Conservation (phyloP, 768 basidiomycete species). For the Lentinula lateritia region DNA sequence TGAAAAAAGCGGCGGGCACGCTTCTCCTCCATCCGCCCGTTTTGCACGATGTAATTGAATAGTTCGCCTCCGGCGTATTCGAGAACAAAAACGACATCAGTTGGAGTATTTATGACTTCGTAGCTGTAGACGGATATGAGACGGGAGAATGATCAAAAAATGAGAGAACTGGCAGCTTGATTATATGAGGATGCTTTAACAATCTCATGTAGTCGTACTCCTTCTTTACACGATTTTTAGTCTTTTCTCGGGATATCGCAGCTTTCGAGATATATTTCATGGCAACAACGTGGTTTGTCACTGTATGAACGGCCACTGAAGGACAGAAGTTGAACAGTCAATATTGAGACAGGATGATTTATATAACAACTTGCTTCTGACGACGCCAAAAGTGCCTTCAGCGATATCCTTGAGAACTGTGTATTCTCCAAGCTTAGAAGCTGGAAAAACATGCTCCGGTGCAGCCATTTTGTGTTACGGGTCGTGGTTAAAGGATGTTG, state of each 20-base stretch:
- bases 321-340: neutral
- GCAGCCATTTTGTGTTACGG: neutral
- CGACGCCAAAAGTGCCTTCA: slow-evolving; percentile 97
- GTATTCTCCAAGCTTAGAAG: slow-evolving; percentile 87
- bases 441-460: slow-evolving; percentile 32
- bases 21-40: slow-evolving; percentile 85
- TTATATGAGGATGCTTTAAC: slow-evolving; percentile 92
- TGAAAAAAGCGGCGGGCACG: slow-evolving; percentile 95
- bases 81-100: slow-evolving; percentile 97
- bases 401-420: slow-evolving; percentile 84
- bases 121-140: slow-evolving; percentile 39
- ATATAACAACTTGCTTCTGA: slow-evolving; percentile 74
- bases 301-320: slow-evolving; percentile 86
- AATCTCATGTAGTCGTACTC: slow-evolving; percentile 98
- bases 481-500: neutral
- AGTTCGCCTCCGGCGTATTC: slow-evolving; percentile 96
- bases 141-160: slow-evolving; percentile 8
- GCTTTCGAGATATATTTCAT: slow-evolving; percentile 98
- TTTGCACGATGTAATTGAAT: slow-evolving; percentile 91
- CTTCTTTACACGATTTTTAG: slow-evolving; percentile 85
- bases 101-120: slow-evolving; percentile 87
- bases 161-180: slow-evolving; percentile 74
- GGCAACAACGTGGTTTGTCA: slow-evolving; percentile 93
- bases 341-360: slow-evolving; percentile 10
- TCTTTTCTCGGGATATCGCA: slow-evolving; percentile 87